A percentile compares a stretch with the other conserved stretches of the same genome.
These are phyloP conservation scores for Globisporangium radiosum DNA, from an alignment of 352 stramenopile genomes.

Conservation along the genomic window DNA sequence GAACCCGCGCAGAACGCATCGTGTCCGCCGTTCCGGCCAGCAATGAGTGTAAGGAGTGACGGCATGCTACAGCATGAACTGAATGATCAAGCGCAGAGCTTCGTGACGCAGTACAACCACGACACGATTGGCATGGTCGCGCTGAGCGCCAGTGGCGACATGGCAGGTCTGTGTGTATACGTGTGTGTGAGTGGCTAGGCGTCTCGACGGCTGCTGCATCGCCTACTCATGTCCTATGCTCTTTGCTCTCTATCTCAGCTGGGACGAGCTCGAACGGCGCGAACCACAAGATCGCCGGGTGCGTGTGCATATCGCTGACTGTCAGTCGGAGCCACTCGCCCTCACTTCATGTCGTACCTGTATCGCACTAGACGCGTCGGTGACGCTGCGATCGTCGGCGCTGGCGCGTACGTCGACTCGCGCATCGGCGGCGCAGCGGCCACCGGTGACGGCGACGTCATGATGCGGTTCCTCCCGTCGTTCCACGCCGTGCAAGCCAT, in stretches of 20 bases:
- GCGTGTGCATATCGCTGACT: background rate
- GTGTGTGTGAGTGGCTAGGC: too few species aligned
- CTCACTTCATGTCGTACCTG: too few species aligned
- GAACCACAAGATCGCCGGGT: constrained; percentile 87
- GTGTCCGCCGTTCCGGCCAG: constrained; percentile 77
- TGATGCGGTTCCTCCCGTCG: constrained; percentile 89
- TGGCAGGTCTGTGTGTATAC: constrained; percentile 33
- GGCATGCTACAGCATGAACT: background rate
- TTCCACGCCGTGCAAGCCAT: constrained; percentile 82
- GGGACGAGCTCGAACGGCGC: constrained; percentile 88
- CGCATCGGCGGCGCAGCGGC: constrained; percentile 71
- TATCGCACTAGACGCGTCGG: constrained; percentile 62
- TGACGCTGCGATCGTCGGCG: constrained; percentile 76
- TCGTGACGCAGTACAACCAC: constrained; percentile 70
- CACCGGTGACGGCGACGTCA: constrained; percentile 87
- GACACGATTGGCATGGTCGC: constrained; percentile 90
- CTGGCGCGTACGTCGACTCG: constrained; percentile 85
- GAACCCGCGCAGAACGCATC: constrained; percentile 52
- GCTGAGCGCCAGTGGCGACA: constrained; percentile 47
- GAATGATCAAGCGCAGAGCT: constrained; percentile 7
- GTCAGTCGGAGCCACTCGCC: background rate
- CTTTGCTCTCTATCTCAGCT: constrained; percentile 15
- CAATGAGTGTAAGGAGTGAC: constrained; percentile 3
- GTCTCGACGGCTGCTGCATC: background rate
- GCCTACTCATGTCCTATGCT: background rate